Conservation (phyloP, 208 protist species). For the Wallacemonas sp. region DNA sequence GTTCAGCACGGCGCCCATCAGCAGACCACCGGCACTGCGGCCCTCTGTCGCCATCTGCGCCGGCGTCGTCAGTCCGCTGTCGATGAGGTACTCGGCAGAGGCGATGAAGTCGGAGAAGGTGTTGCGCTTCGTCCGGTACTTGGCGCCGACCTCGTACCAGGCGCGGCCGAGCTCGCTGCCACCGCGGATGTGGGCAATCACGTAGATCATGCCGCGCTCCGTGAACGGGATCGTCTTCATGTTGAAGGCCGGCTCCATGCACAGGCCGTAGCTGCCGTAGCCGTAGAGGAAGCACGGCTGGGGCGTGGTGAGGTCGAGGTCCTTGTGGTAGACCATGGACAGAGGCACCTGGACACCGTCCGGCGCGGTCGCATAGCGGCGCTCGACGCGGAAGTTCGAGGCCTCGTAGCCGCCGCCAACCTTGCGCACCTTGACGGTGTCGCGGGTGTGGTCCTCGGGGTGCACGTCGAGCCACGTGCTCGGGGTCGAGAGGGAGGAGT, state of each 20-base stretch:
- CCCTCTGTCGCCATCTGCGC: slow-evolving; percentile 87
- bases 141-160: slow-evolving; percentile 91
- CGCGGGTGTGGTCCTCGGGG: slow-evolving; percentile 35
- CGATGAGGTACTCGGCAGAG: slow-evolving; percentile 86
- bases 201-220: slow-evolving; percentile 92
- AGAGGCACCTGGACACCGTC: slow-evolving; percentile 78
- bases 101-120: slow-evolving; percentile 94
- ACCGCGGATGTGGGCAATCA: slow-evolving; percentile 91
- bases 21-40: slow-evolving; percentile 91
- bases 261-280: slow-evolving; percentile 91
- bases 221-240: slow-evolving; percentile 79
- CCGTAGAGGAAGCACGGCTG: slow-evolving; percentile 90
- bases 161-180: slow-evolving; percentile 92
- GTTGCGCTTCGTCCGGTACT: slow-evolving; percentile 94
- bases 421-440: slow-evolving; percentile 61
- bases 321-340: slow-evolving; percentile 78
- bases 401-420: slow-evolving; percentile 75
- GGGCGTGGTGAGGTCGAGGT: slow-evolving; percentile 57
- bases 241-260: slow-evolving; percentile 84
- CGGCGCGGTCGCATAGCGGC: slow-evolving; percentile 72
- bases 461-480: slow-evolving; percentile 75
- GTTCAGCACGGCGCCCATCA: slow-evolving; percentile 93
- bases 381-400: slow-evolving; percentile 69
- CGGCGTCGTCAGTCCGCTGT: slow-evolving; percentile 59
- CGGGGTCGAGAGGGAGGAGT: slow-evolving; percentile 83